Conservation (phyloP, 106 monocot species). For the Dioscorea dumetorum region DNA sequence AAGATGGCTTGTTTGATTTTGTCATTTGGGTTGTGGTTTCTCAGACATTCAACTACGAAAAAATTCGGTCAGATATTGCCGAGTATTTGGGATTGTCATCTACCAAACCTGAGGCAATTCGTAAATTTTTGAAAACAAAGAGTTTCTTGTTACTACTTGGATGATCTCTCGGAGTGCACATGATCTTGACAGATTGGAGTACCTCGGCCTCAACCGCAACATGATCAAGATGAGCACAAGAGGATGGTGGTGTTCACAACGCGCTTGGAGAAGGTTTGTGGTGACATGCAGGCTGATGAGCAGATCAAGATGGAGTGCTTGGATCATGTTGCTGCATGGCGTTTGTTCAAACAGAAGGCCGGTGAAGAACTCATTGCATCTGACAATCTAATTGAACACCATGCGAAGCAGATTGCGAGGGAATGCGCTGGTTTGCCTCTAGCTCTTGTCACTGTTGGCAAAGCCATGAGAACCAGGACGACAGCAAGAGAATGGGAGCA, state of each 20-base stretch:
- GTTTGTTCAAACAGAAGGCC: constrained; percentile 9
- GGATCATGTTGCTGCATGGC: background rate
- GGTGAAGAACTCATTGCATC: background rate
- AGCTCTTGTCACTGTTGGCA: constrained; percentile 11
- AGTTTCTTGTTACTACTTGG: constrained; percentile 16
- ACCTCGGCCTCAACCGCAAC: background rate
- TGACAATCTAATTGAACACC: background rate
- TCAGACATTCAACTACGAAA: background rate
- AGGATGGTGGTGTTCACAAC: constrained; percentile 16
- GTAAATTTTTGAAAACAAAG: constrained; percentile 4
- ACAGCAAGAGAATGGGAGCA: background rate
- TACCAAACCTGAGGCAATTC: background rate
- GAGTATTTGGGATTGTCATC: background rate
- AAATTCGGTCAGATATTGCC: constrained; percentile 5
- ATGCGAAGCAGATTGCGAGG: constrained; percentile 4
- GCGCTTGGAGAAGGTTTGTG: background rate
- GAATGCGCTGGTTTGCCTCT: constrained; percentile 23
- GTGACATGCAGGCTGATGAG: constrained; percentile 4
- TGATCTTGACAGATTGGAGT: constrained; percentile 10
- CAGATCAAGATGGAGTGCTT: constrained; percentile 3
- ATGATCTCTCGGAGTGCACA: constrained; percentile 19
- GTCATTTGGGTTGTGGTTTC: constrained; percentile 7
- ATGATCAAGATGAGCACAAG: background rate
- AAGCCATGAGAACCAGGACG: constrained; percentile 6
- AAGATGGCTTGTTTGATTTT: background rate